Conservation (phyloP, 352 stramenopile species). For the Globisporangium irregulare region DNA sequence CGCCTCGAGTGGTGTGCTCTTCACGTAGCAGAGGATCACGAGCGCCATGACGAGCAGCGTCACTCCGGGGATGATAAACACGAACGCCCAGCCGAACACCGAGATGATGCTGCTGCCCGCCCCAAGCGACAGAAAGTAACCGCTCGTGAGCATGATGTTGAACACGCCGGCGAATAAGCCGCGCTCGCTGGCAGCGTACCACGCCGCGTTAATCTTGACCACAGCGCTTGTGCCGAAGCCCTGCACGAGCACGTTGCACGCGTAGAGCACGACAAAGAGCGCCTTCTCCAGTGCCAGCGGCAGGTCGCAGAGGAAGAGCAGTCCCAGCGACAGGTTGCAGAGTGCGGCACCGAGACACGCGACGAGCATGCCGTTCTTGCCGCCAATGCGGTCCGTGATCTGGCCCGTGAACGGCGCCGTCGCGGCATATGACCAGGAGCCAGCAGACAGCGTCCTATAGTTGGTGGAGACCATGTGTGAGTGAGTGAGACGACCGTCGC, state of each 20-base stretch:
- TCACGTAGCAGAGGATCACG: constrained; percentile 51
- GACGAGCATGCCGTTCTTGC: constrained; percentile 68
- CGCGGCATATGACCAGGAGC: constrained; percentile 67
- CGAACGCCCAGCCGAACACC: constrained; percentile 59
- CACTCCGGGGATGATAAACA: constrained; percentile 61
- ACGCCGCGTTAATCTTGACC: constrained; percentile 84
- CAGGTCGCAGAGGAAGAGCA: constrained; percentile 47
- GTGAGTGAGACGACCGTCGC: constrained; percentile 3
- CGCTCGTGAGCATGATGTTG: constrained; percentile 77
- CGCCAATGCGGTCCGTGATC: constrained; percentile 69
- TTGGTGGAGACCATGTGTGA: neutral
- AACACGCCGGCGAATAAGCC: constrained; percentile 71
- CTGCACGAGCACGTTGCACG: constrained; percentile 64
- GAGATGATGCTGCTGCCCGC: constrained; percentile 61
- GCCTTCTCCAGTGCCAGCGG: constrained; percentile 29
- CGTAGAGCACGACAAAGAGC: constrained; percentile 63
- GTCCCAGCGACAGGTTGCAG: constrained; percentile 57
- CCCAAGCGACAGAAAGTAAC: constrained; percentile 71
- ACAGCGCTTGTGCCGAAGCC: constrained; percentile 76
- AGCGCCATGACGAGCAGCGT: constrained; percentile 55
- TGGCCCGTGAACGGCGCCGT: constrained; percentile 69
- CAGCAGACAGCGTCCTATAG: constrained; percentile 57
- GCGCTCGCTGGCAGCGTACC: constrained; percentile 62
- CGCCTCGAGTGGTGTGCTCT: constrained; percentile 52
- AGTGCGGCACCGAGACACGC: constrained; percentile 57